These are phyloP conservation scores for Tolypocladium album DNA, from an alignment of 2,329 filamentous ascomycete genomes.

Conservation along the genomic window DNA sequence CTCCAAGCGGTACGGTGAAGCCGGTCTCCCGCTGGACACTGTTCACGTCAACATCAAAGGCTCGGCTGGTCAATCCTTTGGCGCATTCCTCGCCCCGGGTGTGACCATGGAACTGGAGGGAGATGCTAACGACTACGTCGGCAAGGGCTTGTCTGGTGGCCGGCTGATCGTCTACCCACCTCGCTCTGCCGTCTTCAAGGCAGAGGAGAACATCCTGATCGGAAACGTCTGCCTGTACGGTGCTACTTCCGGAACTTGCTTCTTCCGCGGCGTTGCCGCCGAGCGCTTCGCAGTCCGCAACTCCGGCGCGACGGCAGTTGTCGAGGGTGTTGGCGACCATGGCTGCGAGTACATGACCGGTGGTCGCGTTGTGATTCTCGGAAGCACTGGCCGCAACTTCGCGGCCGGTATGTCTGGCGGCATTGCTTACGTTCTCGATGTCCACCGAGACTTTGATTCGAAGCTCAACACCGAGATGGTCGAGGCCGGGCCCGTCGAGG, in stretches of 20 bases:
- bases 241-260: slow-evolving; percentile 81
- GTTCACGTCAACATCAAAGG: slow-evolving; percentile 96
- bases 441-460: slow-evolving; percentile 76
- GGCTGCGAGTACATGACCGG: slow-evolving; percentile 99
- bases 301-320: slow-evolving; percentile 90
- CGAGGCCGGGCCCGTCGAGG: slow-evolving; percentile 72
- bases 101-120: slow-evolving; percentile 92
- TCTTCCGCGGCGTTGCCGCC: slow-evolving; percentile 93
- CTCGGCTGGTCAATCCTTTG: slow-evolving; percentile 92
- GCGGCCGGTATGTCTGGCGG: slow-evolving; percentile 97
- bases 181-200: slow-evolving; percentile 82
- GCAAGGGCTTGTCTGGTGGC: slow-evolving; percentile 89
- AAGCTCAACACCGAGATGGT: slow-evolving; percentile 99
- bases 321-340: slow-evolving; percentile 93
- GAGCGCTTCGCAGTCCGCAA: slow-evolving; percentile 96
- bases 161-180: slow-evolving; percentile 90
- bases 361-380: slow-evolving; percentile 78
- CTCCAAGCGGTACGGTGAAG: slow-evolving; percentile 83
- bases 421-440: slow-evolving; percentile 89
- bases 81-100: slow-evolving; percentile 86
- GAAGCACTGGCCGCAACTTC: slow-evolving; percentile 89
- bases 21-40: slow-evolving; percentile 80
- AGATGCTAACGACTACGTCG: slow-evolving; percentile 93
- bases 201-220: slow-evolving; percentile 88
- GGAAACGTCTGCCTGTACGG: slow-evolving; percentile 95